These are phyloP conservation scores for Silene noctiflora DNA, from an alignment of 179 eudicot species.

Conservation along the genomic window DNA sequence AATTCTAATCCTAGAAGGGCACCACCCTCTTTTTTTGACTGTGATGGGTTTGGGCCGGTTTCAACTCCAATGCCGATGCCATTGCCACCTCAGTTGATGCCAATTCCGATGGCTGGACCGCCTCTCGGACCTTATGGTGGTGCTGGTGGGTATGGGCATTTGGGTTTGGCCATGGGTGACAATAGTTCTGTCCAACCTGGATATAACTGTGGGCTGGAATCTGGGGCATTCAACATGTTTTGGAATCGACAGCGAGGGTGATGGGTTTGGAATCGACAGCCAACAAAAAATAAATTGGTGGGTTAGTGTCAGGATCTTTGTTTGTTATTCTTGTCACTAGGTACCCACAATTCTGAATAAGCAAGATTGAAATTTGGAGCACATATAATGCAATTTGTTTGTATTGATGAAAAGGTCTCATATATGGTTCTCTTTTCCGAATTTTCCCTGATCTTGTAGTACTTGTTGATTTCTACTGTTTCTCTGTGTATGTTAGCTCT, in stretches of 20 bases:
- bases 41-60: constrained; percentile 20
- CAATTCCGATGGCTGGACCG: constrained; percentile 32
- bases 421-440: neutral
- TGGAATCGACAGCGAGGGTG: constrained; percentile 40
- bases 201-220: constrained; percentile 38
- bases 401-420: neutral
- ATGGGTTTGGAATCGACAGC: neutral
- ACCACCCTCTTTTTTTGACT: constrained; percentile 24
- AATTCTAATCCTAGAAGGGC: constrained; percentile 18
- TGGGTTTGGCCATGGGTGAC: constrained; percentile 23
- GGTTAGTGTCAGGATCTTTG: neutral
- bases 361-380: constrained; percentile 16
- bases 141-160: constrained; percentile 26
- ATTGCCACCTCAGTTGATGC: constrained; percentile 30
- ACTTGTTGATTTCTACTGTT: neutral
- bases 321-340: constrained; percentile 13
- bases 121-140: constrained; percentile 24
- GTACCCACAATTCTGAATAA: constrained; percentile 16
- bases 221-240: constrained; percentile 30
- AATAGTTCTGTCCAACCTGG: constrained; percentile 8
- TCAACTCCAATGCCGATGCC: constrained; percentile 8
- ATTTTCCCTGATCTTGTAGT: neutral
- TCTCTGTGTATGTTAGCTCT: neutral
- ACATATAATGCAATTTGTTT: constrained; percentile 10
- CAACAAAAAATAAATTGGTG: too few species aligned